Conservation (phyloP, 2,329 filamentous ascomycete genomes). For the Ophiocordyceps camponoti-rufipedis region DNA sequence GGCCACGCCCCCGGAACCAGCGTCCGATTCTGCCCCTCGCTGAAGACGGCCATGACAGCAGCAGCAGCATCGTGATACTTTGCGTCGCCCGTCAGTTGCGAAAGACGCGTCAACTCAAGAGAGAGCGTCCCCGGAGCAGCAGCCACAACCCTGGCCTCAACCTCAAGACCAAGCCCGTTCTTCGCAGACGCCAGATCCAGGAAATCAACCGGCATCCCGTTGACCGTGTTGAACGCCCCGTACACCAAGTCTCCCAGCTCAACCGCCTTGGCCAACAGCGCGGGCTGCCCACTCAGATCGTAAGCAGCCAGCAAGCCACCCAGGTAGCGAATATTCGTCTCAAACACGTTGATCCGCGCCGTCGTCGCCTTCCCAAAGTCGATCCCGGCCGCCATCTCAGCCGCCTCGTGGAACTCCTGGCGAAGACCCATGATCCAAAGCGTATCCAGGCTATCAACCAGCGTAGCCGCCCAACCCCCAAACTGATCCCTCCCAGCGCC, state of each 20-base stretch:
- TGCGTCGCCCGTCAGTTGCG: slow-evolving; percentile 51
- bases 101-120: slow-evolving; percentile 54
- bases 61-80: slow-evolving; percentile 61
- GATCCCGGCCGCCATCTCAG: slow-evolving; percentile 35
- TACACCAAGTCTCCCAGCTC: slow-evolving; percentile 48
- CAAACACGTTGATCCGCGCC: slow-evolving; percentile 43
- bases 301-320: slow-evolving; percentile 53
- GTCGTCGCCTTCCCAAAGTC: slow-evolving; percentile 37
- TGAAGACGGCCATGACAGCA: slow-evolving; percentile 48
- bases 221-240: slow-evolving; percentile 48
- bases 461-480: slow-evolving; percentile 48
- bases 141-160: slow-evolving; percentile 20
- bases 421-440: slow-evolving; percentile 55
- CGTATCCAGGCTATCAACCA: slow-evolving; percentile 52
- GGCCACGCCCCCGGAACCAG: slow-evolving; percentile 59
- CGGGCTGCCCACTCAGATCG: slow-evolving; percentile 39
- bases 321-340: slow-evolving; percentile 31
- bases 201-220: slow-evolving; percentile 40
- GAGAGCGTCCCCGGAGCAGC: slow-evolving; percentile 44
- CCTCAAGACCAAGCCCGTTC: slow-evolving; percentile 12
- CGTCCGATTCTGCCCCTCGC: slow-evolving; percentile 46
- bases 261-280: slow-evolving; percentile 40
- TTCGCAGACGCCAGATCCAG: slow-evolving; percentile 24
- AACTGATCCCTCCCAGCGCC: slow-evolving; percentile 36
- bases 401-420: slow-evolving; percentile 46